Evolutionary conservation across 2,329 filamentous ascomycete genomes (phyloP).

Genomic region (Dendryphion nanum): DNA sequence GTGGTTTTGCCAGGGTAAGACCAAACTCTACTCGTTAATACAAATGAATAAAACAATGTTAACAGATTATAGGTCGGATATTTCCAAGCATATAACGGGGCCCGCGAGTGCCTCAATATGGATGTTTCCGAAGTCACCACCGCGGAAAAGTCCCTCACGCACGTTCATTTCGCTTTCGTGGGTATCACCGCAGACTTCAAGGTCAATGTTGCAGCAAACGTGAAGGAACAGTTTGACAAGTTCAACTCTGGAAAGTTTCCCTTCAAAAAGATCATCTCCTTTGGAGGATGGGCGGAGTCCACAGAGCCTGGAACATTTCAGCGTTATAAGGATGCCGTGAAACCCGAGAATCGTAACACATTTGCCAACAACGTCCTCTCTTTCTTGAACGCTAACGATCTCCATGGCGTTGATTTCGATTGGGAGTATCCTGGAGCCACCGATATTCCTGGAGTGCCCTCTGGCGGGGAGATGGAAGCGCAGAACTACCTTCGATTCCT

Average conservation of each 20-base stretch:
- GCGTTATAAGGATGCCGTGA: conserved; percentile 31
- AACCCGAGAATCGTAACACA: conserved; percentile 34
- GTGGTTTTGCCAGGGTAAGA: too few species aligned
- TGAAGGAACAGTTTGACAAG: conserved; percentile 1
- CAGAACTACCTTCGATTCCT: conserved; percentile 2
- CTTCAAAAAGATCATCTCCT: conserved; percentile 40
- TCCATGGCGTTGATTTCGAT: conserved; percentile 43
- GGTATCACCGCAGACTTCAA: conserved; percentile 1
- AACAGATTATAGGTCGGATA: too few species aligned
- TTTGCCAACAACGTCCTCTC: conserved; percentile 18
- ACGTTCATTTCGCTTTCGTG: conserved; percentile 2
- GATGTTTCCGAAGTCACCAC: too few species aligned
- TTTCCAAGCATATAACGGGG: too few species aligned
- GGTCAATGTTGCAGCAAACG: background rate
- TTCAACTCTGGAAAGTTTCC: background rate
- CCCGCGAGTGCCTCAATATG: too few species aligned
- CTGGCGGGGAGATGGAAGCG: background rate
- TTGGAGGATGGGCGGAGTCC: conserved; percentile 42
- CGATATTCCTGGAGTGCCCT: conserved; percentile 38
- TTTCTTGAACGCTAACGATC: conserved; percentile 15
- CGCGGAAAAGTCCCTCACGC: background rate
- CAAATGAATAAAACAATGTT: too few species aligned
- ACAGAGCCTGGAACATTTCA: conserved; percentile 42
- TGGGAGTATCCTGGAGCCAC: conserved; percentile 44
- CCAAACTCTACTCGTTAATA: too few species aligned